Evolutionary conservation across 176 grass and related monocot species (phyloP).

Genomic region (Phragmites australis): DNA sequence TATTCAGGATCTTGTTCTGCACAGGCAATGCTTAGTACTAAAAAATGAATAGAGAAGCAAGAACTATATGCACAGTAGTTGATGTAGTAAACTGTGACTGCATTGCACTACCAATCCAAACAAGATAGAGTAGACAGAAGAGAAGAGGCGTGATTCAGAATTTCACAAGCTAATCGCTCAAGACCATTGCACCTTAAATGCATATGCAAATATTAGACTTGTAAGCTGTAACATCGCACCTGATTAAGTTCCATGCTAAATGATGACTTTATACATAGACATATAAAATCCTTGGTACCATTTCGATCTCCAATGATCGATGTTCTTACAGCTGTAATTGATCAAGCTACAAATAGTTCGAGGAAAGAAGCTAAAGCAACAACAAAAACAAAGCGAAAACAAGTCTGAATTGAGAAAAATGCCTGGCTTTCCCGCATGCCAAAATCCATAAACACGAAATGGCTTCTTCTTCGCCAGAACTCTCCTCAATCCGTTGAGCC

Average conservation of each 20-base stretch:
- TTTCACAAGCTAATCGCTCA: constrained; percentile 12
- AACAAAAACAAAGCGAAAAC: constrained; percentile 40
- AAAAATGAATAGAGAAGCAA: not conserved
- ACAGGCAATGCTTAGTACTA: not conserved
- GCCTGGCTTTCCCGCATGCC: constrained; percentile 76
- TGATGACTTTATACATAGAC: constrained; percentile 29
- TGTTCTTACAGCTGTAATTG: constrained; percentile 16
- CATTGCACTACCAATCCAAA: constrained; percentile 2
- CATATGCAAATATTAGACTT: not conserved
- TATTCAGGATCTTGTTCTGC: constrained; percentile 30
- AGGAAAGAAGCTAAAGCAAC: constrained; percentile 30
- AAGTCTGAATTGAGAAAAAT: constrained; percentile 55
- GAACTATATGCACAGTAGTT: not conserved
- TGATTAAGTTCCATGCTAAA: constrained; percentile 8
- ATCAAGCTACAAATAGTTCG: constrained; percentile 37
- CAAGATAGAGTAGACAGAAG: not conserved
- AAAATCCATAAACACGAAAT: constrained; percentile 8
- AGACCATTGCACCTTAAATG: constrained; percentile 15
- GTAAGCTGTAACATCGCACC: constrained; percentile 23
- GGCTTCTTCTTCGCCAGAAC: constrained; percentile 43
- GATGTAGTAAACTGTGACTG: not conserved
- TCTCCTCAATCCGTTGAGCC: constrained; percentile 45
- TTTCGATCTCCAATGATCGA: constrained; percentile 35
- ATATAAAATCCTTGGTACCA: constrained; percentile 8
- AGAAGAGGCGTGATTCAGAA: not conserved